A percentile compares a stretch with the other conserved stretches of the same genome.
Evolutionary conservation across 2,329 filamentous ascomycete species (phyloP).

Genomic region (Diaporthe sp.): DNA sequence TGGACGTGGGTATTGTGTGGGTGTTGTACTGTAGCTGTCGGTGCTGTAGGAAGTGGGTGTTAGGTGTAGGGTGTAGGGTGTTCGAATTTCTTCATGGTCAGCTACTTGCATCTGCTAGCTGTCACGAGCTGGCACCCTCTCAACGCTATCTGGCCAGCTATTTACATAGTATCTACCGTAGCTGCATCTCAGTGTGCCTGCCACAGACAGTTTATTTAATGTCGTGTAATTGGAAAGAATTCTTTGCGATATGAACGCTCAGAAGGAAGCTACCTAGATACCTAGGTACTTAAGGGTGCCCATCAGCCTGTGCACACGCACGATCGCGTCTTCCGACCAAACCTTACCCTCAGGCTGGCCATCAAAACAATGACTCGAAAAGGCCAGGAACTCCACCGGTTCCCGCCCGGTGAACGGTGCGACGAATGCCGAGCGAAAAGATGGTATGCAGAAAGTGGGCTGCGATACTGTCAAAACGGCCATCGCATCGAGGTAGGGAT

Average conservation of each 20-base stretch:
- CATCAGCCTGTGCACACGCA: neutral
- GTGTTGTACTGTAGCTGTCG: neutral
- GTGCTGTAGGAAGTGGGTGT: neutral
- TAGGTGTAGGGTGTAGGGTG: neutral
- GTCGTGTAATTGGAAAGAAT: neutral
- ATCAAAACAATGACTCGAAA: conserved; percentile 53
- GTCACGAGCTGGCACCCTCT: neutral
- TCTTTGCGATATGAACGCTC: neutral
- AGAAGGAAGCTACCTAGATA: neutral
- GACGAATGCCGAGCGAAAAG: conserved; percentile 78
- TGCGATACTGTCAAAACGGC: conserved; percentile 83
- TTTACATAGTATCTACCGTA: neutral
- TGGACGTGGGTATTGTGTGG: neutral
- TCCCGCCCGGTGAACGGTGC: conserved; percentile 67
- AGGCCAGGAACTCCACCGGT: conserved; percentile 60
- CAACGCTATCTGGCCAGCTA: neutral
- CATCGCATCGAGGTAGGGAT: conserved; percentile 79
- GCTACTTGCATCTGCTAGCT: neutral
- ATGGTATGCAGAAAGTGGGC: conserved; percentile 82
- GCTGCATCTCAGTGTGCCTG: neutral
- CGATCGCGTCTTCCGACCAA: neutral
- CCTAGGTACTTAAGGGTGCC: neutral
- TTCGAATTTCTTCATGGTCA: neutral
- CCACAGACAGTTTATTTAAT: neutral
- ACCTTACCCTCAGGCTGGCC: neutral